These are phyloP conservation scores for Penicillium sp. DNA, from an alignment of 2,329 filamentous ascomycete genomes.

Conservation along the genomic window DNA sequence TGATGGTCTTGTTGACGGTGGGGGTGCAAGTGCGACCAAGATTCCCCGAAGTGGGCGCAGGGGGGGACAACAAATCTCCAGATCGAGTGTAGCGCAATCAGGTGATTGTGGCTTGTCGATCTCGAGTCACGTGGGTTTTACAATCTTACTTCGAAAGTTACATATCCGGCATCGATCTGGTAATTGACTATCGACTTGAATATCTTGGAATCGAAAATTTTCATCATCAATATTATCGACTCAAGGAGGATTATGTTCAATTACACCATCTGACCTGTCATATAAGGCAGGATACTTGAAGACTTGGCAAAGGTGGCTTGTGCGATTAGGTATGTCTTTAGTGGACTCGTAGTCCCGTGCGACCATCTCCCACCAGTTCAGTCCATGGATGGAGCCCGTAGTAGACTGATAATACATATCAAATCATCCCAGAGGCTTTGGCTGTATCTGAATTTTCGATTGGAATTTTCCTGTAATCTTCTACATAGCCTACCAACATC, in stretches of 20 bases:
- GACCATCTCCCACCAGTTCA: slow-evolving; percentile 14
- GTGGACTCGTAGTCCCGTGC: slow-evolving; percentile 23
- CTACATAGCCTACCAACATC: too few species aligned
- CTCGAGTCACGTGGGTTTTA: slow-evolving; percentile 14
- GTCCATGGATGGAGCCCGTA: background rate
- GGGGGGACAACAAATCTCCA: slow-evolving; percentile 43
- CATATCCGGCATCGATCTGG: too few species aligned
- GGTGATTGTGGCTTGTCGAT: slow-evolving; percentile 29
- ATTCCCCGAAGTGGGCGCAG: slow-evolving; percentile 22
- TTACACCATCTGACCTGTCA: background rate
- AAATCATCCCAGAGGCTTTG: too few species aligned
- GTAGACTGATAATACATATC: background rate
- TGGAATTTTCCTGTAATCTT: too few species aligned
- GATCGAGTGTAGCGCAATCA: slow-evolving; percentile 32
- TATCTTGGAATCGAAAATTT: background rate
- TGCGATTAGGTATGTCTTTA: slow-evolving; percentile 14
- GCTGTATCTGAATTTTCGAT: too few species aligned
- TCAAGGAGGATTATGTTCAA: background rate
- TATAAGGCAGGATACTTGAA: slow-evolving; percentile 6
- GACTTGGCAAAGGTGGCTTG: slow-evolving; percentile 14
- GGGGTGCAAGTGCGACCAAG: slow-evolving; percentile 24
- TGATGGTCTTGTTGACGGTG: slow-evolving; percentile 28
- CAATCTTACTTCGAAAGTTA: too few species aligned
- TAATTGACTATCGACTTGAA: background rate
- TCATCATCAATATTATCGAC: background rate